Evolutionary conservation across 139 green algal genomes (phyloP), one percentile per base, ranked within the genome.

Genomic region (Chlorella sp.): DNA sequence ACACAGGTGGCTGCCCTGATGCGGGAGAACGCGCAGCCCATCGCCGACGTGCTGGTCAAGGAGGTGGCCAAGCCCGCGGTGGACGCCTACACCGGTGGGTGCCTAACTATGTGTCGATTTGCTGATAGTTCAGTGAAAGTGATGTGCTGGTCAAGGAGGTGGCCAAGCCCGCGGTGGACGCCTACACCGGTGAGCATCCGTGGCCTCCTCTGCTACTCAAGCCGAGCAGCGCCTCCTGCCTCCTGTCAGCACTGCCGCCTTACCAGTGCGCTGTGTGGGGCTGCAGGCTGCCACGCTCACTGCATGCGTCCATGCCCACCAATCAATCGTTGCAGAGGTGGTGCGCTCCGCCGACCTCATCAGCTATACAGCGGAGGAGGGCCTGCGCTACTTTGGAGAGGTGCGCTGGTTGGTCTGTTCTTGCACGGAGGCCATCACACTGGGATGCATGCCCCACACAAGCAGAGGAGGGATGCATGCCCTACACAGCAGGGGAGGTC

Each of bases 321-420:
- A n/a, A n/a, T n/a, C n/a, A n/a, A n/a, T n/a, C n/a, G n/a, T 1
- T 86, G 47, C 68, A 80, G 94, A 97, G 84, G 92, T 98, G 25
- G 73, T 97, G 25, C 92, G 96, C 57, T 97, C 92, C 32, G 97
- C 94, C 32, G 96, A 99, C 79, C 90, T 99, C 18, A 90, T 98
- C 6, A 92, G 95, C 65, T 99, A 99, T 92, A 96, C 92, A 26
- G 96, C 97, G 6, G 96, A 99, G 93, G 96, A 99, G 85, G 97
- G 93, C 15, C 87, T 98, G 70, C 92, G 97, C 25, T 89, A 87
- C 38, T 92, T 98, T 62, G 92, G 94, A 0, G 91, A 98, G 86
- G 74, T 81, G 55, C 1, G 51, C 21, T 17, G 51, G 9, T 18
- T 60, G 12, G 9, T 51, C 9, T 51, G 7, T 51, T 51, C 44